phyloP scores from a whole-genome alignment of 345 rosid species.

The Camelina sativa region DNA sequence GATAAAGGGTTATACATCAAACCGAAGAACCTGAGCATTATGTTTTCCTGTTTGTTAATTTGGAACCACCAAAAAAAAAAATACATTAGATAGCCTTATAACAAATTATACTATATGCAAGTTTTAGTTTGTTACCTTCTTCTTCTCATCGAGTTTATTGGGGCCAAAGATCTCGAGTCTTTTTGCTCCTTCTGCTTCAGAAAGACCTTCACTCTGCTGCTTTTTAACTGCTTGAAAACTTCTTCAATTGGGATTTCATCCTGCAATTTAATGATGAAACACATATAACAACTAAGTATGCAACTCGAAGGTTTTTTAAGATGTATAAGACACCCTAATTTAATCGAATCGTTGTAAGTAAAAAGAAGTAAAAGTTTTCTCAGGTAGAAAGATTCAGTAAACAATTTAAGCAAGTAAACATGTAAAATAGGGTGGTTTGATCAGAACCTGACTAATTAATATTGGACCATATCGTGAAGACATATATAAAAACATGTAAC shows the following conservation, averaged over 20 bases:
- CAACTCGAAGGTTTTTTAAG: no score
- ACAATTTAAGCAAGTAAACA: no score
- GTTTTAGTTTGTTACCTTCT: slow-evolving; percentile 48
- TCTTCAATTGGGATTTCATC: slow-evolving; percentile 86
- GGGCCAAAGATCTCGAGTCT: slow-evolving; percentile 82
- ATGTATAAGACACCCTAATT: background rate
- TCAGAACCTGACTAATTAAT: no score
- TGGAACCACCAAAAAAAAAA: background rate
- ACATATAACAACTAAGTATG: background rate
- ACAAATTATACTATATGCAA: background rate
- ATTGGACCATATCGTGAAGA: no score
- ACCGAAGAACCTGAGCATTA: slow-evolving; percentile 68
- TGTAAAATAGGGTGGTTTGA: no score
- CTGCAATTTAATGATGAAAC: slow-evolving; percentile 42
- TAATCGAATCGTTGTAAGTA: background rate
- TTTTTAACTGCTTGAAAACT: slow-evolving; percentile 85
- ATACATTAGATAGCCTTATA: background rate
- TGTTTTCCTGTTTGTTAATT: slow-evolving; percentile 57
- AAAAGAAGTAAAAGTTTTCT: no score
- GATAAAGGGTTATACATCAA: slow-evolving; percentile 91
- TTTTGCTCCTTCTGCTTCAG: slow-evolving; percentile 57
- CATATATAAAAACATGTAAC: no score
- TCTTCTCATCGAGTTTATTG: slow-evolving; percentile 77
- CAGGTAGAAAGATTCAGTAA: no score
- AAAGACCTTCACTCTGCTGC: slow-evolving; percentile 69